Evolutionary conservation across 2,329 filamentous ascomycete genomes (phyloP).

Genomic region (Fusarium lateritium): DNA sequence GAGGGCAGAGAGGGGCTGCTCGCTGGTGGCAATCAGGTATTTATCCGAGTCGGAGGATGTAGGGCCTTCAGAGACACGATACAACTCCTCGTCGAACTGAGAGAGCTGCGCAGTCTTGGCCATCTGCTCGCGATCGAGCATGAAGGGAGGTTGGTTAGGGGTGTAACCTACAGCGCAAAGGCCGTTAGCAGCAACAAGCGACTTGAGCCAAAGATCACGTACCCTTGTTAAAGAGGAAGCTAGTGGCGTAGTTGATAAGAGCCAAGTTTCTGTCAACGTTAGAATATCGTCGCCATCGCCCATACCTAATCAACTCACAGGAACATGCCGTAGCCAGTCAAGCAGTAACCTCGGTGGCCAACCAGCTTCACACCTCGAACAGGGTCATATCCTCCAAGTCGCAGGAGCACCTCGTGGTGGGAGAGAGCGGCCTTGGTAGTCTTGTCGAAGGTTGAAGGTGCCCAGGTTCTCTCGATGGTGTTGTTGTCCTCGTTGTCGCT

Average conservation of each 20-base stretch:
- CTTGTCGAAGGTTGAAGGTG: conserved; percentile 79
- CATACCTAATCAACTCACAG: conserved; percentile 58
- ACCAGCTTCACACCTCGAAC: conserved; percentile 95
- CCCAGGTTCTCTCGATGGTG: conserved; percentile 81
- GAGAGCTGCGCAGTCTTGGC: conserved; percentile 97
- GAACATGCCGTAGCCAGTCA: conserved; percentile 90
- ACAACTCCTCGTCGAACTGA: conserved; percentile 97
- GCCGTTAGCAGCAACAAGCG: conserved; percentile 17
- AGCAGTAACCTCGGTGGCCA: conserved; percentile 93
- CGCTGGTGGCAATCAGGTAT: conserved; percentile 83
- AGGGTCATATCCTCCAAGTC: conserved; percentile 92
- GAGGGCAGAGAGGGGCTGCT: conserved; percentile 94
- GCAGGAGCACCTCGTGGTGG: conserved; percentile 92
- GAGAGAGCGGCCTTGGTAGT: conserved; percentile 86
- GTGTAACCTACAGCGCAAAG: conserved; percentile 73
- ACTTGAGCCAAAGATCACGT: background rate
- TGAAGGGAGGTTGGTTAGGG: conserved; percentile 88
- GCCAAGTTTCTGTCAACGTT: conserved; percentile 76
- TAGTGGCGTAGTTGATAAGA: conserved; percentile 93
- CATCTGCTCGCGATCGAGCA: conserved; percentile 97
- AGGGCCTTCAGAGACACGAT: conserved; percentile 94
- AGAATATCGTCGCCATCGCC: conserved; percentile 15
- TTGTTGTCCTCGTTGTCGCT: conserved; percentile 94
- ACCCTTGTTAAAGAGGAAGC: conserved; percentile 74
- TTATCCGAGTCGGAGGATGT: conserved; percentile 90